phyloP scores from a whole-genome alignment of 441 rosid genomes.

The Croton setiger region DNA sequence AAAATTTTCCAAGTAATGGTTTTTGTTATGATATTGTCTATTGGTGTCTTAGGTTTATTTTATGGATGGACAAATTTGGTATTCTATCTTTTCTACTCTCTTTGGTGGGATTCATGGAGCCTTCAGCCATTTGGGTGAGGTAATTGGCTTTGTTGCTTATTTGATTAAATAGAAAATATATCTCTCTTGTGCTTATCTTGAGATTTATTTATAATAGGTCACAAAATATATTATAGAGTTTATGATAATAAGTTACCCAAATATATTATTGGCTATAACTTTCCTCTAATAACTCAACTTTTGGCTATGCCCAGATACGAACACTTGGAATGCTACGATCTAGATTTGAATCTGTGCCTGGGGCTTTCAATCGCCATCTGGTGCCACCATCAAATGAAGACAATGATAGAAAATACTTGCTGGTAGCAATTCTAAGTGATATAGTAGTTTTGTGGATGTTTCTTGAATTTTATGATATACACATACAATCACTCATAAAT shows the following conservation, averaged over 20 bases:
- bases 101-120: conserved; percentile 98
- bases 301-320: conserved; percentile 56
- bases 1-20: background rate
- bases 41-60: conserved; percentile 68
- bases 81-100: conserved; percentile 85
- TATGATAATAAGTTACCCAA: background rate
- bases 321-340: conserved; percentile 96
- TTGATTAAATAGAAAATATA: background rate
- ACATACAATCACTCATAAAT: too few species aligned
- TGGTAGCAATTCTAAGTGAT: conserved; percentile 25
- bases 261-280: background rate
- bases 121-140: conserved; percentile 98
- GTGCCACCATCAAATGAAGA: conserved; percentile 44
- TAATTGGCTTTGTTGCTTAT: conserved; percentile 32
- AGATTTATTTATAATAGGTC: background rate
- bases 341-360: conserved; percentile 69
- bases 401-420: conserved; percentile 33
- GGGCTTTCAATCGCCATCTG: conserved; percentile 55
- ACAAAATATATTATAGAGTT: background rate
- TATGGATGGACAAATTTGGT: conserved; percentile 98
- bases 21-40: conserved; percentile 18
- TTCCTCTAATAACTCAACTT: conserved; percentile 8
- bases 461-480: background rate
- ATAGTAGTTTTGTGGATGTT: background rate
- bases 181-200: background rate